These are phyloP conservation scores for Albugo laibachii DNA, from an alignment of 352 stramenopile species.

Conservation along the genomic window DNA sequence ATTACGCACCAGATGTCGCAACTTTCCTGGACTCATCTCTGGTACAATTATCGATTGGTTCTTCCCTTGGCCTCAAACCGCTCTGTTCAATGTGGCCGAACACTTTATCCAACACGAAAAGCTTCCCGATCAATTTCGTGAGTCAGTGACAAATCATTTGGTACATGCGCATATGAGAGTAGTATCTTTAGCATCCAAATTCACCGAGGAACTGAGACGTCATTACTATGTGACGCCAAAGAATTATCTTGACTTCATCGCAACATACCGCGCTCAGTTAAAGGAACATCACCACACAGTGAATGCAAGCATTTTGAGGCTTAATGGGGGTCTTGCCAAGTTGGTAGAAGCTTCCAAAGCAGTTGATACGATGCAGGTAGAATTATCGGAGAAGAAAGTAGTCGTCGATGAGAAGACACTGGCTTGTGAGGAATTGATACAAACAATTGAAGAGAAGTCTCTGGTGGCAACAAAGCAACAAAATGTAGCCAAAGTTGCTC, in stretches of 20 bases:
- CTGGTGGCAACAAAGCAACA: slow-evolving; percentile 82
- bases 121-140: slow-evolving; percentile 68
- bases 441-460: slow-evolving; percentile 88
- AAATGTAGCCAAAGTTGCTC: slow-evolving; percentile 76
- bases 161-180: slow-evolving; percentile 85
- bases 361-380: slow-evolving; percentile 87
- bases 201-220: slow-evolving; percentile 78
- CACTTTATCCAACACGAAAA: slow-evolving; percentile 87
- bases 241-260: slow-evolving; percentile 93
- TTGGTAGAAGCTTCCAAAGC: slow-evolving; percentile 84
- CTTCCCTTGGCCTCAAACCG: slow-evolving; percentile 88
- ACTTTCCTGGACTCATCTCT: slow-evolving; percentile 87
- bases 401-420: slow-evolving; percentile 90
- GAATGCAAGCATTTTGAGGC: slow-evolving; percentile 70
- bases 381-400: slow-evolving; percentile 88
- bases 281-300: slow-evolving; percentile 83
- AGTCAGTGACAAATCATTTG: slow-evolving; percentile 74
- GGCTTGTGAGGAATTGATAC: slow-evolving; percentile 84
- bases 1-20: slow-evolving; percentile 84
- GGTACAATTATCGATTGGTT: slow-evolving; percentile 93
- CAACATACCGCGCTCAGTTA: slow-evolving; percentile 83
- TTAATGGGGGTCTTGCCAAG: slow-evolving; percentile 86
- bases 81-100: slow-evolving; percentile 82
- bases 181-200: slow-evolving; percentile 76
- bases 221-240: slow-evolving; percentile 96